Conservation (phyloP, 495 filamentous ascomycete genomes). For the Daldinia bambusicola region DNA sequence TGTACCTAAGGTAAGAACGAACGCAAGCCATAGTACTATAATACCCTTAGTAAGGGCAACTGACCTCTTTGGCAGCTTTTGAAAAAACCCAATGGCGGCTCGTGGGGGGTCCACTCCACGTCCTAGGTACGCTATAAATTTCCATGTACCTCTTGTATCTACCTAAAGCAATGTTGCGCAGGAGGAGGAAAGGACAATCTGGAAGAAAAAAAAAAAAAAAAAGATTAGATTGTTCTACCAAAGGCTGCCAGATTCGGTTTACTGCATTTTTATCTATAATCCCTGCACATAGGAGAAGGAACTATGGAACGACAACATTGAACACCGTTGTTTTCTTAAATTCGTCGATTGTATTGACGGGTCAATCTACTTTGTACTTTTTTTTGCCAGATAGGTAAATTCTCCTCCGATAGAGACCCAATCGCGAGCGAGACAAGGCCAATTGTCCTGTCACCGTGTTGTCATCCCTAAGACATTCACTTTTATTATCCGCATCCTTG, state of each 20-base stretch:
- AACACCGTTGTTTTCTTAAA: constrained; percentile 43
- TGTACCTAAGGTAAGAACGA: too few relatives aligned
- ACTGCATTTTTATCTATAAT: constrained; percentile 36
- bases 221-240: constrained; percentile 32
- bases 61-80: not conserved
- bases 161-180: constrained; percentile 38
- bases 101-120: constrained; percentile 31
- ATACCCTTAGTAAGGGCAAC: constrained; percentile 5
- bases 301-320: constrained; percentile 39
- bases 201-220: constrained; percentile 20
- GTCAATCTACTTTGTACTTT: constrained; percentile 19
- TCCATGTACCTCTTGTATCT: constrained; percentile 38
- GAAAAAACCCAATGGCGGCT: constrained; percentile 28
- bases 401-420: constrained; percentile 24
- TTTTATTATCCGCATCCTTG: constrained; percentile 31
- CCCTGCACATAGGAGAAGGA: constrained; percentile 34
- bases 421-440: constrained; percentile 20
- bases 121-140: constrained; percentile 40
- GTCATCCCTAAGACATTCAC: constrained; percentile 39
- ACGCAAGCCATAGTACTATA: not conserved
- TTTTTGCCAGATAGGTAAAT: constrained; percentile 21
- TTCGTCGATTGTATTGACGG: constrained; percentile 24
- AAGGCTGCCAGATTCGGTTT: constrained; percentile 40
- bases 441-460: constrained; percentile 33
- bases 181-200: constrained; percentile 21